Percentiles rank a stretch among this genome's conserved stretches.
Conservation (phyloP, 2,329 filamentous ascomycete species). For the Arthrinium puccinioides region DNA sequence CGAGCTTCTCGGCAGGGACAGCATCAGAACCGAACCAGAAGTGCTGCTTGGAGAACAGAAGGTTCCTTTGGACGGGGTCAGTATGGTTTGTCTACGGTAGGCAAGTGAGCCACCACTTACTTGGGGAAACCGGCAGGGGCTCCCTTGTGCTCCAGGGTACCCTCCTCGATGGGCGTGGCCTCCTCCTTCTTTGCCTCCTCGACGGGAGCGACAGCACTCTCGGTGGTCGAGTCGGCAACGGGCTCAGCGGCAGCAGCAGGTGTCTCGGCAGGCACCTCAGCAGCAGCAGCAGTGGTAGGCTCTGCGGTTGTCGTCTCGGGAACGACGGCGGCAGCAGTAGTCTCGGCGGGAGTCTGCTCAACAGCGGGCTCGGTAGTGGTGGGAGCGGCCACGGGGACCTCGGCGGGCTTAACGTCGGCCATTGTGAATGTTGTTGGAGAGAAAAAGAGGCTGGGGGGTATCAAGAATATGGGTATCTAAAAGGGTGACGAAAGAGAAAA, state of each 20-base stretch:
- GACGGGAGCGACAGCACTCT: constrained; percentile 23
- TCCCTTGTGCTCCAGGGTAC: constrained; percentile 82
- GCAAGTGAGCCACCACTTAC: constrained; percentile 47
- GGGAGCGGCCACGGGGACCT: constrained; percentile 46
- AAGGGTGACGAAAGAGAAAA: constrained; percentile 19
- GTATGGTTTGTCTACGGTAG: constrained; percentile 1
- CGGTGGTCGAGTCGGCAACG: constrained; percentile 12
- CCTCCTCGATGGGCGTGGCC: constrained; percentile 70
- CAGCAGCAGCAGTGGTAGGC: constrained; percentile 19
- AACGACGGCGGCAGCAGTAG: constrained; percentile 21
- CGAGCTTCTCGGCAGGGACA: constrained; percentile 66
- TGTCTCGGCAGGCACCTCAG: constrained; percentile 29
- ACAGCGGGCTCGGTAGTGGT: constrained; percentile 26
- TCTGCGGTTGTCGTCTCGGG: constrained; percentile 33
- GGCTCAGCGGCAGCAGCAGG: constrained; percentile 35
- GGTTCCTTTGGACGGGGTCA: constrained; percentile 50
- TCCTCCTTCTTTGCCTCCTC: constrained; percentile 41
- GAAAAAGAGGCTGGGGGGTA: constrained; percentile 28
- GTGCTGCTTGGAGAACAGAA: constrained; percentile 87
- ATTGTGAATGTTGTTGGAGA: constrained; percentile 42
- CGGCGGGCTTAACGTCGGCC: constrained; percentile 67
- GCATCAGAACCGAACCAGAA: constrained; percentile 79
- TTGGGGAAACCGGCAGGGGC: constrained; percentile 76
- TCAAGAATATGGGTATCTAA: constrained; percentile 43
- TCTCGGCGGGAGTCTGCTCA: constrained; percentile 14